Evolutionary conservation across 257 asterid genomes (phyloP).

Genomic region (Nicotiana otophora): DNA sequence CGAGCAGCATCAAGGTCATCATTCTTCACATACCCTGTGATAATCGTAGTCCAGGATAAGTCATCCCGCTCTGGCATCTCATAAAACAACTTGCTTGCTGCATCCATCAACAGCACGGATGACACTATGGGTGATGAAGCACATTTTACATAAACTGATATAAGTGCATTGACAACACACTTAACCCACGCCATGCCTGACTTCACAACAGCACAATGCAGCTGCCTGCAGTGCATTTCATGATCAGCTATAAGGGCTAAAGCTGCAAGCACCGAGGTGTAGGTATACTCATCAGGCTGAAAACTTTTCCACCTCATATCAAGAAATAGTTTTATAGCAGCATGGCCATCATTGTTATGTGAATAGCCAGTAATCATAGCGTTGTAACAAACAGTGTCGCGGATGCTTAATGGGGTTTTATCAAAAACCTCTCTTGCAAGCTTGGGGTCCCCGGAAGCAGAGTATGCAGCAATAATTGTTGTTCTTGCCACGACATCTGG

Average conservation of each 20-base stretch:
- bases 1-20: slow-evolving; percentile 53
- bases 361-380: slow-evolving; percentile 62
- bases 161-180: slow-evolving; percentile 56
- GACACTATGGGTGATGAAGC: slow-evolving; percentile 43
- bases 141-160: slow-evolving; percentile 60
- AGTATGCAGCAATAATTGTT: slow-evolving; percentile 52
- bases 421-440: slow-evolving; percentile 42
- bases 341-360: slow-evolving; percentile 51
- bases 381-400: slow-evolving; percentile 48
- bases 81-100: slow-evolving; percentile 49
- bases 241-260: slow-evolving; percentile 49
- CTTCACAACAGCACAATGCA: slow-evolving; percentile 49
- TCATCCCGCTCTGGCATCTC: slow-evolving; percentile 54
- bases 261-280: slow-evolving; percentile 52
- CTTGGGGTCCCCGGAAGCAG: slow-evolving; percentile 39
- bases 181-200: slow-evolving; percentile 43
- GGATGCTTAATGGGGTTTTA: slow-evolving; percentile 35
- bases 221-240: slow-evolving; percentile 54
- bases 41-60: slow-evolving; percentile 62
- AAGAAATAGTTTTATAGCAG: slow-evolving; percentile 42
- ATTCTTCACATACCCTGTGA: slow-evolving; percentile 62
- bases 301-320: slow-evolving; percentile 42
- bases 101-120: slow-evolving; percentile 35
- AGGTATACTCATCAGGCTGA: slow-evolving; percentile 47
- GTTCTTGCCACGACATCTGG: slow-evolving; percentile 67